Evolutionary conservation across 139 green algal species (phyloP).

Genomic region (Chlamydomonas eustigma): DNA sequence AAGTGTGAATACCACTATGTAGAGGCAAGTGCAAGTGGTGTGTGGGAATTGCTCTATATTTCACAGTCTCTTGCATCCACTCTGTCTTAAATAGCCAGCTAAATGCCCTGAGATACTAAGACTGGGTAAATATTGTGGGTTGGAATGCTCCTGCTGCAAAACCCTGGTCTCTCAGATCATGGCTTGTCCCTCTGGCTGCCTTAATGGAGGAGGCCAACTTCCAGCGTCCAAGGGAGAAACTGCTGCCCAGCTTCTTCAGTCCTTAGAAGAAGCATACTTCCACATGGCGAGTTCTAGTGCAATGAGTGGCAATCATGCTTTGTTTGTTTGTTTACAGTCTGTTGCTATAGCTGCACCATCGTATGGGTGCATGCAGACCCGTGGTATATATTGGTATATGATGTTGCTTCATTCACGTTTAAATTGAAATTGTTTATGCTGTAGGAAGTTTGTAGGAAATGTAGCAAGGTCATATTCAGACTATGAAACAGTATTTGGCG

Average conservation of each 20-base stretch:
- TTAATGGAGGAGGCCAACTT: constrained; percentile 93
- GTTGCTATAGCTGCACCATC: background rate
- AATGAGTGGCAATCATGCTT: background rate
- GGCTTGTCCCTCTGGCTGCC: constrained; percentile 90
- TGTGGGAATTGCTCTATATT: background rate
- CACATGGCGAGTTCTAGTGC: constrained; percentile 20
- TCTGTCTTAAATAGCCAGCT: too few relatives aligned
- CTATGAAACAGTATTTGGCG: background rate
- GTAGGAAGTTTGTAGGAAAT: background rate
- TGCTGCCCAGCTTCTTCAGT: constrained; percentile 45
- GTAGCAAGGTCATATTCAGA: background rate
- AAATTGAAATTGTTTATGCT: background rate
- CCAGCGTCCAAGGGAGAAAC: constrained; percentile 38
- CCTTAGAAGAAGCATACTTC: constrained; percentile 49
- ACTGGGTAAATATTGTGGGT: too few relatives aligned
- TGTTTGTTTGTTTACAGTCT: background rate
- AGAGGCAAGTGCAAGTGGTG: background rate
- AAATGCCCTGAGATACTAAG: too few relatives aligned
- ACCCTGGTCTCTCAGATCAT: constrained; percentile 72
- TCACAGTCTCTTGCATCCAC: too few relatives aligned
- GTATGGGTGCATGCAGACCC: background rate
- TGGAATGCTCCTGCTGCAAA: too few relatives aligned
- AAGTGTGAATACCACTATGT: constrained; percentile 30
- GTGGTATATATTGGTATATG: background rate
- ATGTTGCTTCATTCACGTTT: background rate